These are phyloP conservation scores for Boletus tylopilopsis DNA, from an alignment of 768 basidiomycete genomes.

Conservation along the genomic window DNA sequence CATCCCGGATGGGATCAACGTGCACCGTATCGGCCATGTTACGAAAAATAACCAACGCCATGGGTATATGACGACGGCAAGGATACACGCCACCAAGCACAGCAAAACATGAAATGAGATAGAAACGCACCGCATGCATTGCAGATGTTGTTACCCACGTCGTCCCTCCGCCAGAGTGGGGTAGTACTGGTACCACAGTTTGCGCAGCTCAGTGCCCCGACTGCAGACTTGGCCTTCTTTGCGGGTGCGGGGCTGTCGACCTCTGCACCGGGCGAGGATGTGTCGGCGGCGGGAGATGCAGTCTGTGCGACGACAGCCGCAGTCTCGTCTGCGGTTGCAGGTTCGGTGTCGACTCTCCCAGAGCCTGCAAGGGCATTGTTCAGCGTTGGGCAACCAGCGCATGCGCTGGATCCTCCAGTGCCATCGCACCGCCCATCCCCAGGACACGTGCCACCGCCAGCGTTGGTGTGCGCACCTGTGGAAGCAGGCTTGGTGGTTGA, in stretches of 20 bases:
- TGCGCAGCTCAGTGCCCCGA: conserved; percentile 80
- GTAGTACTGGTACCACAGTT: conserved; percentile 90
- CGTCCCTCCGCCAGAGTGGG: conserved; percentile 86
- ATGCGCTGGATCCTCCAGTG: conserved; percentile 89
- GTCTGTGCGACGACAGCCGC: conserved; percentile 12
- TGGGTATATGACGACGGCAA: conserved; percentile 12
- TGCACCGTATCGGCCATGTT: conserved; percentile 17
- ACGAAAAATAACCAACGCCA: conserved; percentile 15
- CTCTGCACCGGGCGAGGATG: conserved; percentile 33
- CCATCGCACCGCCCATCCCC: conserved; percentile 98
- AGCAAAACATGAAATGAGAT: conserved; percentile 25
- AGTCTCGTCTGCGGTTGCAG: conserved; percentile 22
- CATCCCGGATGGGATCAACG: conserved; percentile 21
- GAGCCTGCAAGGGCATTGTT: conserved; percentile 72
- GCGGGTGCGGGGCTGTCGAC: conserved; percentile 27
- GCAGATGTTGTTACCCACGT: conserved; percentile 90
- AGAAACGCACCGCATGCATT: conserved; percentile 83
- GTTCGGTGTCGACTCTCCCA: conserved; percentile 39
- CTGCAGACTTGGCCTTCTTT: conserved; percentile 37
- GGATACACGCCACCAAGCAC: conserved; percentile 20
- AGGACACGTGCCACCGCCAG: conserved; percentile 77
- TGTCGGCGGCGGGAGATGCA: conserved; percentile 31
- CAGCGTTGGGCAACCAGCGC: conserved; percentile 94
- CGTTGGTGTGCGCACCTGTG: conserved; percentile 31
- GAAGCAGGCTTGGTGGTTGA: conserved; percentile 27